Evolutionary conservation across 768 basidiomycete genomes (phyloP).

Genomic region (Tubosaeta sp.): DNA sequence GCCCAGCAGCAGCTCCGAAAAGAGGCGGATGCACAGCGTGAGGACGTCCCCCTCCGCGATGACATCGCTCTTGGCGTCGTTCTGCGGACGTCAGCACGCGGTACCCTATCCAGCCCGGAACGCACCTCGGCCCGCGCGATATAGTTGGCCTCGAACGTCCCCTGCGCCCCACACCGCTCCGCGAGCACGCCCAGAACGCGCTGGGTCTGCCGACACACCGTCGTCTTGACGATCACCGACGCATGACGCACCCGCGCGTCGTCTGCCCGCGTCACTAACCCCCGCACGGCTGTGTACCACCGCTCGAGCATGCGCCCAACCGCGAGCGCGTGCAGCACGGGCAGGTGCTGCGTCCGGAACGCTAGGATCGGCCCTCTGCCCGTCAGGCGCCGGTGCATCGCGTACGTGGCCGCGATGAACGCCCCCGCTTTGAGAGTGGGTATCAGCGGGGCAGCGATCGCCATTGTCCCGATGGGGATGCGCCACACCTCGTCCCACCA

Average conservation of each 20-base stretch:
- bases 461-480: constrained; percentile 50
- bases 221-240: constrained; percentile 51
- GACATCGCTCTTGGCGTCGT: constrained; percentile 47
- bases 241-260: no score
- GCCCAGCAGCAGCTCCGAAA: constrained; percentile 54
- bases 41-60: constrained; percentile 55
- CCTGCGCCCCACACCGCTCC: constrained; percentile 65
- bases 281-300: no score
- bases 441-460: constrained; percentile 46
- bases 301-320: constrained; percentile 14
- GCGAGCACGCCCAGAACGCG: constrained; percentile 45
- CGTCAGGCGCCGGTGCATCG: constrained; percentile 45
- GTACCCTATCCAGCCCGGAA: constrained; percentile 1
- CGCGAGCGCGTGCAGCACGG: constrained; percentile 50
- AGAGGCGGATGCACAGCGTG: constrained; percentile 50
- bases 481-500: constrained; percentile 58
- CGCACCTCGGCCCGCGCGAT: constrained; percentile 52
- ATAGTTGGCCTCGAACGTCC: constrained; percentile 60
- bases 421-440: constrained; percentile 50
- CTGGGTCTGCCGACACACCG: constrained; percentile 51
- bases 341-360: constrained; percentile 64
- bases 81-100: background rate
- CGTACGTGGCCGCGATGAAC: constrained; percentile 52
- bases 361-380: constrained; percentile 45
- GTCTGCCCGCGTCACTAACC: no score